phyloP scores from a whole-genome alignment of 164 flowering plant genomes.

The Stephania cephalantha region DNA sequence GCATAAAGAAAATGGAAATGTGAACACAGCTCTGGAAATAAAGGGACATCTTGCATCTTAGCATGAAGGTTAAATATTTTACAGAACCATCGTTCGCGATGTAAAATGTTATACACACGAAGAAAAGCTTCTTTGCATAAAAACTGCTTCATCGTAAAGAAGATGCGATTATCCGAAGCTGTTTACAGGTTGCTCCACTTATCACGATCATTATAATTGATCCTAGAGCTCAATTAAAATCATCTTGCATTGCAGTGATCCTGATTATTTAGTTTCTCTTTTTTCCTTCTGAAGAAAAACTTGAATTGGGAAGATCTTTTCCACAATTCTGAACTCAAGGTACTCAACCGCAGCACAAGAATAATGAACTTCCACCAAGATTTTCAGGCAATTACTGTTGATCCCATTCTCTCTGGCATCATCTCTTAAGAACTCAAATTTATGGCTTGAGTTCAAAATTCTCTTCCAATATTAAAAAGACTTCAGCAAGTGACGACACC shows the following conservation, averaged over 20 bases:
- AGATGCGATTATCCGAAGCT: background rate
- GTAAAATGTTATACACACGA: too few relatives aligned
- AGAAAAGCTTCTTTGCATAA: background rate
- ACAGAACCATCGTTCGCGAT: too few relatives aligned
- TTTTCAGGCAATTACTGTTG: background rate
- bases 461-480: constrained; percentile 43
- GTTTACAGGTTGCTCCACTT: background rate
- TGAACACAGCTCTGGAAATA: too few relatives aligned
- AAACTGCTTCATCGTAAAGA: background rate
- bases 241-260: background rate
- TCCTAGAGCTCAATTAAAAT: background rate
- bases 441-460: constrained; percentile 54
- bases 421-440: constrained; percentile 3
- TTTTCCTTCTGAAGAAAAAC: background rate
- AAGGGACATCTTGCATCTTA: too few relatives aligned
- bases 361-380: background rate
- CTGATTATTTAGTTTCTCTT: background rate
- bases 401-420: background rate
- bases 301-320: background rate
- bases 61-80: too few relatives aligned
- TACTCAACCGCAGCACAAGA: background rate
- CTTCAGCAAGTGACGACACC: constrained; percentile 62
- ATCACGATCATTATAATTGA: background rate
- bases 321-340: background rate
- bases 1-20: too few relatives aligned